A percentile compares a stretch with the other conserved stretches of the same genome.
phyloP scores from a whole-genome alignment of 768 basidiomycete species.

The Naganishia friedmannii region DNA sequence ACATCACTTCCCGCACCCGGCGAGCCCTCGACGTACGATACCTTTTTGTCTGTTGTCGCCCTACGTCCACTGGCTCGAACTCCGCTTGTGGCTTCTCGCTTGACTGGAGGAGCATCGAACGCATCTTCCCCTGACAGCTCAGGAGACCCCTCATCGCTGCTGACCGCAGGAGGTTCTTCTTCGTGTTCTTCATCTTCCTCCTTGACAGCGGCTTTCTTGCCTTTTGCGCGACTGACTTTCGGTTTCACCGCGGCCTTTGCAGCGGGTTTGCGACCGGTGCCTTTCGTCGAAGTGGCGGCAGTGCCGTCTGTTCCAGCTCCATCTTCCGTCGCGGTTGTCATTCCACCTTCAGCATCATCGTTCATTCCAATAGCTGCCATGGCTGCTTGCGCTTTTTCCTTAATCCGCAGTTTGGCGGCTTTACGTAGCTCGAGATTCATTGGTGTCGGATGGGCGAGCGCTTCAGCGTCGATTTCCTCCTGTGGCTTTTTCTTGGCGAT shows the following conservation, averaged over 20 bases:
- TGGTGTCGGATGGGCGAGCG: constrained; percentile 39
- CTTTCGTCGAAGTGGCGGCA: background rate
- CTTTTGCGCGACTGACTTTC: background rate
- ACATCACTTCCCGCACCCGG: constrained; percentile 3
- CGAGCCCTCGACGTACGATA: constrained; percentile 9
- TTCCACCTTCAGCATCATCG: constrained; percentile 7
- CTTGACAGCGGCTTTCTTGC: constrained; percentile 14
- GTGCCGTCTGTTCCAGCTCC: constrained; percentile 23
- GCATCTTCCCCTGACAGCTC: background rate
- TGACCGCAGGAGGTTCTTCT: background rate
- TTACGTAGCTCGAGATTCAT: constrained; percentile 55
- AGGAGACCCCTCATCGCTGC: background rate
- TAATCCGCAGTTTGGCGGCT: constrained; percentile 56
- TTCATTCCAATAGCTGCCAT: constrained; percentile 48
- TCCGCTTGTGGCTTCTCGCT: background rate
- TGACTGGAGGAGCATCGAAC: background rate
- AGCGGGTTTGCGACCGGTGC: background rate
- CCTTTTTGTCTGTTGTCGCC: background rate
- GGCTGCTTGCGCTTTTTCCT: constrained; percentile 61
- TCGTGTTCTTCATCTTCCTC: constrained; percentile 6
- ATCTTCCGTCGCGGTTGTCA: background rate
- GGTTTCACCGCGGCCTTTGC: background rate
- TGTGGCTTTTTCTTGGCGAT: constrained; percentile 27
- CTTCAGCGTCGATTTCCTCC: constrained; percentile 30
- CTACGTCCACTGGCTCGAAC: background rate